A percentile compares a stretch with the other conserved stretches of the same genome.
phyloP scores from a whole-genome alignment of 164 flowering plant species.

The Macadamia tetraphylla region DNA sequence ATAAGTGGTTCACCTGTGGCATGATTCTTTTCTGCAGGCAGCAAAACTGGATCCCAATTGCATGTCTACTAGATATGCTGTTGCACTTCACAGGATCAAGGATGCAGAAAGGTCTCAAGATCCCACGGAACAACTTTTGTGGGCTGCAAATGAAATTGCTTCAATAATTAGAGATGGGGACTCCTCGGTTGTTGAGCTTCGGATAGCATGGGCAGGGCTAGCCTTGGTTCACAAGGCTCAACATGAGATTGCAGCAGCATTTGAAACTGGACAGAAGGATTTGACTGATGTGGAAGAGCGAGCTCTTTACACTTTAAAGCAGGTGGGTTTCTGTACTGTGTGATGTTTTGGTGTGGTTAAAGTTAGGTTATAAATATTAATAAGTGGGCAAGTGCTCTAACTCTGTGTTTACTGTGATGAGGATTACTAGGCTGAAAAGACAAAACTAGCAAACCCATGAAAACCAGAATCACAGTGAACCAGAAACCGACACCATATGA shows the following conservation, averaged over 20 bases:
- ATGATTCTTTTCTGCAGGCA: conserved; percentile 40
- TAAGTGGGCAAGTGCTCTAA: not conserved
- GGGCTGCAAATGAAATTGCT: conserved; percentile 99
- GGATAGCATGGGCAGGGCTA: conserved; percentile 87
- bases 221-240: conserved; percentile 86
- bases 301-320: conserved; percentile 63
- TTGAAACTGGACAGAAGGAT: conserved; percentile 47
- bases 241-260: conserved; percentile 80
- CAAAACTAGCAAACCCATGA: no score
- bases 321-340: conserved; percentile 34
- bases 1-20: not conserved
- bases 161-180: conserved; percentile 90
- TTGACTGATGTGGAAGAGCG: conserved; percentile 69
- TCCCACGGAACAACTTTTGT: conserved; percentile 71
- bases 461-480: no score
- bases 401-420: no score
- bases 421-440: no score
- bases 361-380: not conserved
- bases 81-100: conserved; percentile 80
- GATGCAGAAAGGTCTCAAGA: conserved; percentile 88
- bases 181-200: conserved; percentile 47
- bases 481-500: no score
- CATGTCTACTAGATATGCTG: conserved; percentile 81
- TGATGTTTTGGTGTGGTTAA: not conserved
- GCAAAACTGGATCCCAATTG: conserved; percentile 80